A percentile compares a stretch with the other conserved stretches of the same genome.
Conservation (phyloP, 2,329 filamentous ascomycete genomes). For the Aspergillus sp. region DNA sequence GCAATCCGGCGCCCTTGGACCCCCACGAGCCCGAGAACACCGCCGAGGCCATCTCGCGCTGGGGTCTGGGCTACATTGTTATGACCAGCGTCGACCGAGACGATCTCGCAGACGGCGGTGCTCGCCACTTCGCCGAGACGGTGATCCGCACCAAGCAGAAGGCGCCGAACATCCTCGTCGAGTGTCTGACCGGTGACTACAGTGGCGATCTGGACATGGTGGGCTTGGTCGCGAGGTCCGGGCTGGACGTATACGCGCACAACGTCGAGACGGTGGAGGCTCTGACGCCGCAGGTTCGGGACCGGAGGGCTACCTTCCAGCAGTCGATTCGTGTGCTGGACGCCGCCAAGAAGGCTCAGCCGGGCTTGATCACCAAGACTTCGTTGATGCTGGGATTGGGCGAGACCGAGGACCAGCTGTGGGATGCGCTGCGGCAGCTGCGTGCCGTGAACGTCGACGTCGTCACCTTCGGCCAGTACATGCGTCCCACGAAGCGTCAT, state of each 20-base stretch:
- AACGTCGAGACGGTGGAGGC: slow-evolving; percentile 95
- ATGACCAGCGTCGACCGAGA: slow-evolving; percentile 92
- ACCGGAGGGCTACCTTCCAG: slow-evolving; percentile 83
- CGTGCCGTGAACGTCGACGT: slow-evolving; percentile 82
- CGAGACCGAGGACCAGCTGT: slow-evolving; percentile 84
- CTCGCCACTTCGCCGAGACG: slow-evolving; percentile 87
- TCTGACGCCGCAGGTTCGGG: slow-evolving; percentile 84
- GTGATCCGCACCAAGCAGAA: slow-evolving; percentile 91
- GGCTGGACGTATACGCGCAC: slow-evolving; percentile 93
- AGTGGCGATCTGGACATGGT: slow-evolving; percentile 85
- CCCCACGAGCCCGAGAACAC: slow-evolving; percentile 96
- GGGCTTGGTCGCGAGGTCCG: slow-evolving; percentile 75
- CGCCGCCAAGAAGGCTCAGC: slow-evolving; percentile 74
- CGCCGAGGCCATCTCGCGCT: slow-evolving; percentile 85
- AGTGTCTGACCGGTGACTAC: slow-evolving; percentile 72
- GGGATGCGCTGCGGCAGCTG: slow-evolving; percentile 75
- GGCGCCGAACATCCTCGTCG: slow-evolving; percentile 47
- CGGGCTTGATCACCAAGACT: slow-evolving; percentile 92
- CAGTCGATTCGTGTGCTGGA: slow-evolving; percentile 79
- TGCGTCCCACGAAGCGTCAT: slow-evolving; percentile 97
- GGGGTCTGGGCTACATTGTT: slow-evolving; percentile 95
- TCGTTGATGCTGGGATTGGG: slow-evolving; percentile 95
- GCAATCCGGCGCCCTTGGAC: slow-evolving; percentile 75
- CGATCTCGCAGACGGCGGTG: slow-evolving; percentile 84
- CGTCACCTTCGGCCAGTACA: slow-evolving; percentile 99